Evolutionary conservation across 2,329 filamentous ascomycete species (phyloP).

Genomic region (Arthrobotrys megalospora): DNA sequence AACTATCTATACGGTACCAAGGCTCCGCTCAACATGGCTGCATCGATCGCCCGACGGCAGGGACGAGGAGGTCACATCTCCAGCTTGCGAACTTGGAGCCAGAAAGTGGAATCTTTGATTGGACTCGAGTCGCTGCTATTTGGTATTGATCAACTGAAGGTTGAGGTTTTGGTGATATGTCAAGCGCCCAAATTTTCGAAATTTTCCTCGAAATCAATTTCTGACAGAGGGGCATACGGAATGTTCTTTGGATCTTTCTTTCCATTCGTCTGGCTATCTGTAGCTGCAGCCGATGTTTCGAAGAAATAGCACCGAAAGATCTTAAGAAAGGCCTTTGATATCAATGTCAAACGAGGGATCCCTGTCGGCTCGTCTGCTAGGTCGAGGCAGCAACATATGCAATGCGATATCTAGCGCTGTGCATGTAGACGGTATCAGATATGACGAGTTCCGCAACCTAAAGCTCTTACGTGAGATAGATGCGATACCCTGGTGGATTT

Average conservation of each 20-base stretch:
- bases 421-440: constrained; percentile 2
- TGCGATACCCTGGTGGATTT: not conserved
- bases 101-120: too few relatives aligned
- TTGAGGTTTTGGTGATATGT: too few relatives aligned
- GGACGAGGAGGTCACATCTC: too few relatives aligned
- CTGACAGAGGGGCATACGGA: too few relatives aligned
- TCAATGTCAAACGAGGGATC: not conserved
- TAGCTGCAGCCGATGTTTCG: not conserved
- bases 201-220: too few relatives aligned
- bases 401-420: not conserved
- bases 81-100: too few relatives aligned
- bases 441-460: not conserved
- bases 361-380: not conserved
- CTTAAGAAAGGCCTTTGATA: not conserved
- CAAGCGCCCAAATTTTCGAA: too few relatives aligned
- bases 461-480: not conserved
- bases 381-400: constrained; percentile 24
- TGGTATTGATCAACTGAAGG: too few relatives aligned
- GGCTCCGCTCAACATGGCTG: not conserved
- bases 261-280: too few relatives aligned
- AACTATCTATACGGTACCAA: not conserved
- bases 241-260: too few relatives aligned
- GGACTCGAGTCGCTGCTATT: too few relatives aligned
- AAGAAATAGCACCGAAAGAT: not conserved
- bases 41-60: too few relatives aligned